These are phyloP conservation scores for Pythium sp. DNA, from an alignment of 352 stramenopile species.

Conservation along the genomic window DNA sequence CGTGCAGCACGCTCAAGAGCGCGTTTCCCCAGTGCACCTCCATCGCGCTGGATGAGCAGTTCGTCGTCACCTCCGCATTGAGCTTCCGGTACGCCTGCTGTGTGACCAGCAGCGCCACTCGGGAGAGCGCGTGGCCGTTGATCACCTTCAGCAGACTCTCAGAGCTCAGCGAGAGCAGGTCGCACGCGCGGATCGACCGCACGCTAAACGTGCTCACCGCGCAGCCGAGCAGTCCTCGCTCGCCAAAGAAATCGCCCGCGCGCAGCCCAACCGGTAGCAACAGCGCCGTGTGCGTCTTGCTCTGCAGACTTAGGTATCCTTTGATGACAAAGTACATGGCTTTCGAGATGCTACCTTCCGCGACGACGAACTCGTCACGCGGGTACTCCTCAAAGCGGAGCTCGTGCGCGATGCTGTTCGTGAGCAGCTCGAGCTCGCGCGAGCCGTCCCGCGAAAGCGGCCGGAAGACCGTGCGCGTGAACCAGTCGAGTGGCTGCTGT, in stretches of 20 bases:
- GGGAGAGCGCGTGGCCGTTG: constrained; percentile 1
- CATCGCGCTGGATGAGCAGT: background rate
- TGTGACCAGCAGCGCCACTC: background rate
- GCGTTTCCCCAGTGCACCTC: constrained; percentile 9
- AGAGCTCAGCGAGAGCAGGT: too few species aligned
- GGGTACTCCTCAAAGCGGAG: constrained; percentile 64
- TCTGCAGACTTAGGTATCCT: constrained; percentile 28
- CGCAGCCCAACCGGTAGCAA: background rate
- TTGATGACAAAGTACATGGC: constrained; percentile 77
- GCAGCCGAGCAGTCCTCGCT: too few species aligned
- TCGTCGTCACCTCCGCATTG: constrained; percentile 1
- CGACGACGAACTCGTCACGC: constrained; percentile 51
- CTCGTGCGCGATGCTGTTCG: constrained; percentile 34
- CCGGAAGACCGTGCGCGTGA: constrained; percentile 30
- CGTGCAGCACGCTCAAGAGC: background rate
- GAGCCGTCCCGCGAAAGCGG: constrained; percentile 19
- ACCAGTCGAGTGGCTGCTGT: constrained; percentile 29
- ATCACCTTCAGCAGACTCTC: constrained; percentile 17
- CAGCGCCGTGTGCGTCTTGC: constrained; percentile 12
- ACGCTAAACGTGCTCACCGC: too few species aligned
- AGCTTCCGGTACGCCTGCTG: constrained; percentile 10
- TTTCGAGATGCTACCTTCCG: constrained; percentile 58
- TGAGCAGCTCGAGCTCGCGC: constrained; percentile 26
- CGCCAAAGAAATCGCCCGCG: background rate
- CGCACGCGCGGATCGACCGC: too few species aligned